These are phyloP conservation scores for Cubamyces sp. DNA, from an alignment of 768 basidiomycete species.

Conservation along the genomic window DNA sequence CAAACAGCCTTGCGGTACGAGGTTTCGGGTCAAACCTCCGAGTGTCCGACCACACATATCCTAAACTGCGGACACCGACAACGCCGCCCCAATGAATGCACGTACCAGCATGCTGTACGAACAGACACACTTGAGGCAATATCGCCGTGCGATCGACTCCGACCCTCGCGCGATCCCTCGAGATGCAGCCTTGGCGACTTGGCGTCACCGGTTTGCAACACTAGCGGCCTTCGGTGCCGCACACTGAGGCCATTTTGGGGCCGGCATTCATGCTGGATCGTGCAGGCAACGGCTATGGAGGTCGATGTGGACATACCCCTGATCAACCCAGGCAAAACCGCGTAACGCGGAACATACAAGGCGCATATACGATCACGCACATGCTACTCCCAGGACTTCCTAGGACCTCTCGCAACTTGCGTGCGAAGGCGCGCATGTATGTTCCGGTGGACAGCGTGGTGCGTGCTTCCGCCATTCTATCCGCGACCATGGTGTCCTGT, in stretches of 20 bases:
- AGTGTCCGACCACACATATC: too few relatives aligned
- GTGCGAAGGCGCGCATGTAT: not conserved
- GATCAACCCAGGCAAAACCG: not conserved
- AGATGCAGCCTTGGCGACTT: too few relatives aligned
- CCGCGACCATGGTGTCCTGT: not conserved
- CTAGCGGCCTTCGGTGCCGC: not conserved
- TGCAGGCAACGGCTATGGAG: too few relatives aligned
- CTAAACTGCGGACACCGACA: too few relatives aligned
- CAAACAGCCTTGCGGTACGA: too few relatives aligned
- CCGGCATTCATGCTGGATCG: not conserved
- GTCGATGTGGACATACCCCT: not conserved
- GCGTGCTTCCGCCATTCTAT: not conserved
- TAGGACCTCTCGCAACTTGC: not conserved
- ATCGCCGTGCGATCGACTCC: too few relatives aligned
- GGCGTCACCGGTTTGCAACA: too few relatives aligned
- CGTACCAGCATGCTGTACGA: too few relatives aligned
- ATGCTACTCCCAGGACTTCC: not conserved
- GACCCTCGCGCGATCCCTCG: too few relatives aligned
- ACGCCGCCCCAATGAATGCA: too few relatives aligned
- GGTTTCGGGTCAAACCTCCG: too few relatives aligned
- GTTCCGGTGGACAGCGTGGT: not conserved
- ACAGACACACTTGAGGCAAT: too few relatives aligned
- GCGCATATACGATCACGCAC: not conserved
- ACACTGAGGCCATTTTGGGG: not conserved
- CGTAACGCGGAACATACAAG: not conserved